Evolutionary conservation across 495 filamentous ascomycete species (phyloP), one percentile per base, ranked within the genome.

Genomic region (Aspergillus campestris): DNA sequence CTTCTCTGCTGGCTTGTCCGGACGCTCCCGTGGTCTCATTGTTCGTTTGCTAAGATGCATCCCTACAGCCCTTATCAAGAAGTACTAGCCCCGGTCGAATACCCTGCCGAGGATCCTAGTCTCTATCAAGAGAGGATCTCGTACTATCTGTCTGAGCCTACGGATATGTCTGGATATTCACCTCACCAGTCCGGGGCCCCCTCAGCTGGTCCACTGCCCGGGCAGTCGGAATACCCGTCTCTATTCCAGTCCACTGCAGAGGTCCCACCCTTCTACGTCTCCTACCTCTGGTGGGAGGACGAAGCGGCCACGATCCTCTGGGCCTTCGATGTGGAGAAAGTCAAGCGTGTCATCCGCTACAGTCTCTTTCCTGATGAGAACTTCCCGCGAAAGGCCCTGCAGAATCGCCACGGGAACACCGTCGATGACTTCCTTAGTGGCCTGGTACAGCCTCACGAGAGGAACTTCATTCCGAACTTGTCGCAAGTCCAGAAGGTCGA

Each of bases 201-300:
- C 0, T 40, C 42, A 34, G 31, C 48, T 10, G 32, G 45, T 18
- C 33, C 37, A 34, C 28, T 52, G 27, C 45, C 46, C 14, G 47
- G 43, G 2, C 56, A 54, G 36, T 50, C 59, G 7, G 46, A 28
- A 10, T 69, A 67, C 40, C 64, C 53, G 12, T 52, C 57, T 32
- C 40, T 70, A 5, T 72, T 70, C 52, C 56, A 53, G 27, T 27
- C 55, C 5, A 39, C 48, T 31, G 33, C 53, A 1, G 69, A 72
- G 41, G 47, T 64, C 8, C 65, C 69, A 14, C 54, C 48, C 7
- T 65, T 66, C 42, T 53, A 41, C 14, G 37, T 56, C 4, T 14
- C 51, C 0, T 70, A 65, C 38, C 61, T 60, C 34, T 72, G 65
- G 64, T 72, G 69, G 69, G 69, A 70, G 42, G 69, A 69, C 34